Conservation (phyloP, 2,329 filamentous ascomycete genomes). For the Monilinia aucupariae region DNA sequence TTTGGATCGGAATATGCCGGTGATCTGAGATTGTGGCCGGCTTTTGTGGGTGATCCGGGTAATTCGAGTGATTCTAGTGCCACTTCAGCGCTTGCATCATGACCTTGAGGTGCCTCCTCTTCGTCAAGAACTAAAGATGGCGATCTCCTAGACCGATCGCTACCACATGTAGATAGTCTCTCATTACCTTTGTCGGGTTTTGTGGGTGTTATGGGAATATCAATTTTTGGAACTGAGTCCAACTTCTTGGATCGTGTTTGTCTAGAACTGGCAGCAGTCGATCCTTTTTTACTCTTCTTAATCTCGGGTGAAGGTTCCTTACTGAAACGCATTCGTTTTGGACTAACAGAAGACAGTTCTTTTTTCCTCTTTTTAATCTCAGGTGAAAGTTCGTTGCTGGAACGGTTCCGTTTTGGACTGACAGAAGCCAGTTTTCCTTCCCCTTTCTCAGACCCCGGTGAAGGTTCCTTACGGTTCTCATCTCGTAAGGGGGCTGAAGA, state of each 20-base stretch:
- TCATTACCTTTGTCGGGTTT: conserved; percentile 8
- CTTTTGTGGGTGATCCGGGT: conserved; percentile 26
- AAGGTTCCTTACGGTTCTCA: neutral
- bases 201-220: conserved; percentile 7
- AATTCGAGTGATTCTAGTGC: conserved; percentile 26
- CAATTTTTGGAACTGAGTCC: conserved; percentile 1
- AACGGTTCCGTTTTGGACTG: neutral
- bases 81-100: conserved; percentile 34
- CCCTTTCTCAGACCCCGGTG: neutral
- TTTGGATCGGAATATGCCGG: conserved; percentile 26
- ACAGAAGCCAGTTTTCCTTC: neutral
- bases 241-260: conserved; percentile 11
- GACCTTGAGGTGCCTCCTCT: conserved; percentile 24
- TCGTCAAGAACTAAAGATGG: conserved; percentile 27
- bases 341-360: neutral
- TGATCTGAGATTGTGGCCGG: conserved; percentile 23
- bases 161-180: neutral
- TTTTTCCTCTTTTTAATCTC: neutral
- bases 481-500: neutral
- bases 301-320: neutral
- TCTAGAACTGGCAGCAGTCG: conserved; percentile 1
- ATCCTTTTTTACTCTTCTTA: conserved; percentile 1
- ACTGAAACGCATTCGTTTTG: neutral
- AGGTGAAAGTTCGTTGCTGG: neutral
- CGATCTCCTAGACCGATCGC: conserved; percentile 3